Base-by-base conservation (phyloP, 2,329 filamentous ascomycete genomes). In the Aspergillus bombycis region DNA sequence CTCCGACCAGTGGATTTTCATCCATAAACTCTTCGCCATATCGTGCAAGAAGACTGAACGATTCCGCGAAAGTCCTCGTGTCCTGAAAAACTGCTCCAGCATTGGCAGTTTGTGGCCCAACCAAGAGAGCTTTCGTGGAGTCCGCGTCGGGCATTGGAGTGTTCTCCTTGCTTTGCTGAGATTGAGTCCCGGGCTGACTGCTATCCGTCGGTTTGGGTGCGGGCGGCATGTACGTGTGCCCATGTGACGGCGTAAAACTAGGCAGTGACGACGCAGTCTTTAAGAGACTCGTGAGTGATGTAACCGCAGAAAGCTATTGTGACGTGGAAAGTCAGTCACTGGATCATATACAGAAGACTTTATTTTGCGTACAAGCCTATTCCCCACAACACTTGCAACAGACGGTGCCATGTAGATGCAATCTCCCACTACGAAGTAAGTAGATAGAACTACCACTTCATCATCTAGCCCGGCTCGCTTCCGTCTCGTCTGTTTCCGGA, bases 21-120 rank as follows among this genome's bases (percentile, higher is more conserved):
- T 90, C 88, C 79, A 86, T 86, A 75, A 82, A 89, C 66, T 89
- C 87, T 67, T 87, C 82, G 16, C 82, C 85, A 70, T 85, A 88
- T 9, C 77, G 77, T 14, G 84, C 77, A 28, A 83, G 81, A 38
- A 88, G 78, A 41, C 73, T 76, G 58, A 87, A 80, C 10, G 85
- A 84, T 23, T 84, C 79, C 21, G 75, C 76, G 2, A 83, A 71
- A n/a, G 73, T 80, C 41, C 77, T 77, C 9, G 75, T 75, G 63
- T 81, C 77, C 46, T 78, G 75, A 23, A 72, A 69, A 23, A 64
- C 68, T 8, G 74, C 70, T 50, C 69, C 65, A 32, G 70, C 62
- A 19, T 68, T 68, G 26, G 59, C 67, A 6, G 62, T 60, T 52
- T 67, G 67, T 9, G 68, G 62, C 41, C 71, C 71, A 1, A 68